Evolutionary conservation across 345 rosid genomes (phyloP).

Genomic region (Raphanus raphanistrum): DNA sequence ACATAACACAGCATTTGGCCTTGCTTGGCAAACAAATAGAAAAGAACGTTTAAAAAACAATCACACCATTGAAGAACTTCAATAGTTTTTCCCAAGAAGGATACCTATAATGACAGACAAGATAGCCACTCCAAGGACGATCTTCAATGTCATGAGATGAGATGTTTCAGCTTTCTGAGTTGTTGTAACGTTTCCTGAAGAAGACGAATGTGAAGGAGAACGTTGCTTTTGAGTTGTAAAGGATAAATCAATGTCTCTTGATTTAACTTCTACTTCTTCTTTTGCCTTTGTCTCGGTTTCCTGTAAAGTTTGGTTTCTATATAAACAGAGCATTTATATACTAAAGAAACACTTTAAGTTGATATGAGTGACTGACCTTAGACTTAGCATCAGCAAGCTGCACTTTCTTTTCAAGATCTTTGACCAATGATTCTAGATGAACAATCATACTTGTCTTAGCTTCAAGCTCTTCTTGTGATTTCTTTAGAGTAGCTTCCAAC

Average conservation of each 20-base stretch:
- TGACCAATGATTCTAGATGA: constrained; percentile 49
- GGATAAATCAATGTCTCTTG: constrained; percentile 57
- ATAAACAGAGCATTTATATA: neutral
- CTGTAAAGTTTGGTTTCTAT: constrained; percentile 35
- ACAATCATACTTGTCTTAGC: constrained; percentile 48
- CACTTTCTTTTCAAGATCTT: constrained; percentile 47
- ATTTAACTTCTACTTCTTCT: constrained; percentile 54
- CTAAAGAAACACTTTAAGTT: neutral
- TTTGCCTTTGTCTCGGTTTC: constrained; percentile 35
- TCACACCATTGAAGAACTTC: constrained; percentile 19
- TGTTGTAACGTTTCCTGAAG: constrained; percentile 27
- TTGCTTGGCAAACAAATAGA: constrained; percentile 18
- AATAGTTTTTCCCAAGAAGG: constrained; percentile 74
- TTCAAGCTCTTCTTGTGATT: constrained; percentile 57
- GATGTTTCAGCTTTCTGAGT: constrained; percentile 38
- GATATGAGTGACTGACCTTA: constrained; percentile 48
- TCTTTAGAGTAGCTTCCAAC: constrained; percentile 41
- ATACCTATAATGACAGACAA: constrained; percentile 70
- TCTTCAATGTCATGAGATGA: constrained; percentile 47
- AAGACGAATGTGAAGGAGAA: too few species aligned
- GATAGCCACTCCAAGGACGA: constrained; percentile 62
- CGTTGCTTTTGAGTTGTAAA: too few species aligned
- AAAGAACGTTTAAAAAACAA: neutral
- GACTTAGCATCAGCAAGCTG: constrained; percentile 28
- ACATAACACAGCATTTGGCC: neutral